Evolutionary conservation across 129 eudicot genomes (phyloP), one percentile per base, ranked within the genome.

Genomic region (Lactuca sativa): DNA sequence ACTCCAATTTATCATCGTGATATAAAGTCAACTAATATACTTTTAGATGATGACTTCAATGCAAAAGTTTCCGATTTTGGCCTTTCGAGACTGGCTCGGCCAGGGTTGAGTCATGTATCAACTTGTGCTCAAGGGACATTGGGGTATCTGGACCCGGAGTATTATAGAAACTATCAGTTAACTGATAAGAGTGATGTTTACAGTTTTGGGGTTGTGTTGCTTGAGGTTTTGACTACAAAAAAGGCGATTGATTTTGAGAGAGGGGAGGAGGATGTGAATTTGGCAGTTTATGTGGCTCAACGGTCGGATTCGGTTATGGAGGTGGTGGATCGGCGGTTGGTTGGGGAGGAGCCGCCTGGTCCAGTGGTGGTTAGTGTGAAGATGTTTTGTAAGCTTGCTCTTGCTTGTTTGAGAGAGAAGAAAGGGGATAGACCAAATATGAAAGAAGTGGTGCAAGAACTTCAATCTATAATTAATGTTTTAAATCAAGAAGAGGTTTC

Each of bases 141-240:
- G 66, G 88, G 88, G 49, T 84, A 84, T 73, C 57, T 84, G 33
- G 88, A 84, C 70, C 88, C 88, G 0, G 88, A 84, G 70, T 84
- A 84, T 54, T 84, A 77, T 54, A 77, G 81, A 9, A 84, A 80
- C 64, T 80, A 84, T 47, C 85, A 80, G 60, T 56, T 84, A 49
- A 84, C 85, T 0, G 88, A 84, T 56, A 84, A 84, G 52, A 84
- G 88, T 61, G 85, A 84, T 70, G 88, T 77, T 16, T 80, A 80
- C 37, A 84, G 88, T 43, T 80, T 73, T 48, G 88, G 88, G 17
- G 85, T 84, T 52, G 88, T 80, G 15, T 55, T 84, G 70, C 89
- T 84, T n/a, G 89, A 84, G 51, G 62, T 84, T 9, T 57, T 84
- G 61, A 78, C 89, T 47, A 78, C 82, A 12, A 82, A 84, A 72